Base-by-base conservation (phyloP, 2,329 filamentous ascomycete species). In the Pyricularia grisea region DNA sequence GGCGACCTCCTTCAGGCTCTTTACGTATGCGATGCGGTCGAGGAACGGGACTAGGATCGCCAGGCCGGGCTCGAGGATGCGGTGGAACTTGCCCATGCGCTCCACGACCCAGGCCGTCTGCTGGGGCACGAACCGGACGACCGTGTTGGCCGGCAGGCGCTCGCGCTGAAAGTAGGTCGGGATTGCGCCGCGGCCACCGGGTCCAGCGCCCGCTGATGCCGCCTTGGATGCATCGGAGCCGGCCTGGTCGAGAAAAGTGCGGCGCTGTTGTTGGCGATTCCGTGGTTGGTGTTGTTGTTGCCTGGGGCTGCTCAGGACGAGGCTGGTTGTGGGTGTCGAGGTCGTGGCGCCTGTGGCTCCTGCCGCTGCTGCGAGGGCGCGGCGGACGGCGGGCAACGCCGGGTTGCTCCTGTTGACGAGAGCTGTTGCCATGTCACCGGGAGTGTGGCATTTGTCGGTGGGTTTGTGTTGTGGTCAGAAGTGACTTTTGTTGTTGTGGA, bases 21-120 rank as follows among this genome's bases (percentile, higher is more conserved):
- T 97, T 73, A 99, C 95, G 79, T 99, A 99, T 74, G 95, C 92
- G 79, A 99, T 98, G 71, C 93, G 91, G 81, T 99, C 95, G 78
- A 99, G 82, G 73, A 98, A 91, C 1, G 95, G 95, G 68, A 95
- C 85, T 73, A 99, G 82, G 72, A 99, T 86, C 27, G 95, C 94
- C 71, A 99, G 84, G 69, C 95, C 95, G 3, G 95, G 95, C 75
- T 97, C 88, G 67, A 99, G 83, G 76, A 99, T 97, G 71, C 94
- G 88, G 81, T 92, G 91, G 83, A 97, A 99, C 81, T 94, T 95
- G 75, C 95, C 95, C 95, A 99, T 99, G 77, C 95, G 94, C 87
- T 99, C 95, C 69, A 99, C 95, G 70, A 99, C 94, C 95, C 95
- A 99, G 79, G 95, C 95, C 74, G 94, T 98, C 83, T 99, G 95